These are phyloP conservation scores for Pythium brachiatum DNA, from an alignment of 352 stramenopile species.

Conservation along the genomic window DNA sequence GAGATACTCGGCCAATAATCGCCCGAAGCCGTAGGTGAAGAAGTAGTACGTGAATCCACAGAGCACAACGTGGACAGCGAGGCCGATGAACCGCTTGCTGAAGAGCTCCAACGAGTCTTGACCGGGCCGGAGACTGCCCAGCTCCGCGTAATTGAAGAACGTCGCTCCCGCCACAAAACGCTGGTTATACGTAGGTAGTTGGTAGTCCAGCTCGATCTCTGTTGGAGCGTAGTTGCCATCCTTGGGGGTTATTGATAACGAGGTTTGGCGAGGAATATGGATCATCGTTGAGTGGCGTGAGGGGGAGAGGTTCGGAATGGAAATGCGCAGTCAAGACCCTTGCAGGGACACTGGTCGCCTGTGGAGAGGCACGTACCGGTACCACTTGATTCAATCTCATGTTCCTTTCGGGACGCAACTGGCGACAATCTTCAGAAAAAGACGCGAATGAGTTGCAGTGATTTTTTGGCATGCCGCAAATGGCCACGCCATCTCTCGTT, in stretches of 20 bases:
- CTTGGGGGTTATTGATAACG: background rate
- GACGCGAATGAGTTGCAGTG: no score
- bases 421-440: no score
- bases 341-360: no score
- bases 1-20: slow-evolving; percentile 18
- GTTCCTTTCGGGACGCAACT: no score
- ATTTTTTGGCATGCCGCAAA: no score
- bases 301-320: no score
- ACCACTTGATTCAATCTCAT: no score
- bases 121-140: slow-evolving; percentile 23
- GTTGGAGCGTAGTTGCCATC: slow-evolving; percentile 9
- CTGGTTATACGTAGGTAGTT: background rate
- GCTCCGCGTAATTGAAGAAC: slow-evolving; percentile 31
- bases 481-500: no score
- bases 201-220: background rate
- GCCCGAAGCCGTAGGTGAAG: slow-evolving; percentile 17
- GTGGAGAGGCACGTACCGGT: no score
- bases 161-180: slow-evolving; percentile 22
- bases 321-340: no score
- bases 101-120: slow-evolving; percentile 14
- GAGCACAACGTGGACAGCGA: slow-evolving; percentile 8
- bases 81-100: slow-evolving; percentile 12
- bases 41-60: slow-evolving; percentile 20
- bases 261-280: background rate
- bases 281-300: no score